Evolutionary conservation across 2,329 filamentous ascomycete species (phyloP).

Genomic region (Botrytis byssoidea): DNA sequence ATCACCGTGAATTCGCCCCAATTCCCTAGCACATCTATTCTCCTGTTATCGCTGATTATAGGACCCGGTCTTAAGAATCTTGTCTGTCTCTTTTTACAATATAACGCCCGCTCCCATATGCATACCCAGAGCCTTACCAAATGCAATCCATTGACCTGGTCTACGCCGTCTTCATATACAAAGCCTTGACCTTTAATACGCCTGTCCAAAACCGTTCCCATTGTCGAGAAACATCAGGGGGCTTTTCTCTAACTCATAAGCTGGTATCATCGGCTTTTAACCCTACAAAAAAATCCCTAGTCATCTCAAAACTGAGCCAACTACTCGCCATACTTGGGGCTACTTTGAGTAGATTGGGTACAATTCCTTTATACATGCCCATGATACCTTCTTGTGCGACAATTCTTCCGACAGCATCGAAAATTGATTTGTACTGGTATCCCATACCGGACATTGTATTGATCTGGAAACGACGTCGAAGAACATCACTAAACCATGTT

Average conservation of each 20-base stretch:
- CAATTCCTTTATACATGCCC: conserved; percentile 93
- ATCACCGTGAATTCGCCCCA: neutral
- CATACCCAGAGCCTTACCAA: conserved; percentile 33
- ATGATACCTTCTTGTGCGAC: conserved; percentile 76
- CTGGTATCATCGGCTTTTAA: conserved; percentile 47
- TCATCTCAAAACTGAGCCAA: conserved; percentile 96
- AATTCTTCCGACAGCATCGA: conserved; percentile 80
- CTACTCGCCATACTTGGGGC: conserved; percentile 98
- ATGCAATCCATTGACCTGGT: conserved; percentile 29
- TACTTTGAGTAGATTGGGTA: conserved; percentile 93
- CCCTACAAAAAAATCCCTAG: conserved; percentile 76
- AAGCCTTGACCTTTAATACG: conserved; percentile 30
- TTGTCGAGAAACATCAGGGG: conserved; percentile 10
- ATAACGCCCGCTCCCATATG: conserved; percentile 36
- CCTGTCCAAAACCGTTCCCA: conserved; percentile 14
- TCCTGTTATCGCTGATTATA: conserved; percentile 26
- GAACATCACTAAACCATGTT: conserved; percentile 66
- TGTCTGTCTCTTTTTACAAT: conserved; percentile 36
- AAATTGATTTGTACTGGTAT: conserved; percentile 87
- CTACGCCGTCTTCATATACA: conserved; percentile 33
- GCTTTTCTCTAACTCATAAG: conserved; percentile 25
- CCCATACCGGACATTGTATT: conserved; percentile 99
- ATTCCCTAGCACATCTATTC: conserved; percentile 25
- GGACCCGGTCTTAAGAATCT: conserved; percentile 19
- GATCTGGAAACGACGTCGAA: conserved; percentile 93